phyloP scores from a whole-genome alignment of 805 yeast species.

The Scheffersomyces coipomensis region DNA sequence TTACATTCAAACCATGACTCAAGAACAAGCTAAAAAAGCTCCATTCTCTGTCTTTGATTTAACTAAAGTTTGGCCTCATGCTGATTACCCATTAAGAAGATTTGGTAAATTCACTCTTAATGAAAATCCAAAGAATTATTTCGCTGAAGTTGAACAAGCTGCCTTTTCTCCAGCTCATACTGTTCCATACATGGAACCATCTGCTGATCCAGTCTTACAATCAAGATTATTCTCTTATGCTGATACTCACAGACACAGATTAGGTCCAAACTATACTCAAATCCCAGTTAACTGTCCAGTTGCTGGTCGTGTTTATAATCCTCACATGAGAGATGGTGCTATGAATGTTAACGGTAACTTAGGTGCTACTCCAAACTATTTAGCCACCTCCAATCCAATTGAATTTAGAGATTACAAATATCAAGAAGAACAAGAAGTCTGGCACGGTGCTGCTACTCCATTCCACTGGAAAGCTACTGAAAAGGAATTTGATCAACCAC shows the following conservation, averaged over 20 bases:
- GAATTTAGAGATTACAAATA: conserved; percentile 44
- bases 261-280: conserved; percentile 74
- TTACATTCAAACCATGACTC: conserved; percentile 84
- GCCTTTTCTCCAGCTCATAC: conserved; percentile 75
- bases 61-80: conserved; percentile 92
- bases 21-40: conserved; percentile 69
- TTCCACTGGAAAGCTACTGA: conserved; percentile 81
- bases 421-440: conserved; percentile 72
- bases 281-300: conserved; percentile 89
- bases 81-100: conserved; percentile 79
- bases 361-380: conserved; percentile 76
- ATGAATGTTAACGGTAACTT: conserved; percentile 62
- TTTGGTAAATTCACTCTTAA: conserved; percentile 78
- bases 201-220: conserved; percentile 77
- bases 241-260: conserved; percentile 76
- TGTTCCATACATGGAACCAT: conserved; percentile 73
- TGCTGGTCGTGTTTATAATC: conserved; percentile 46
- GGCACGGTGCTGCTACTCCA: conserved; percentile 80
- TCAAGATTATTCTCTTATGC: conserved; percentile 73
- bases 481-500: conserved; percentile 78
- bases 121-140: conserved; percentile 82
- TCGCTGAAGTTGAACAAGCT: conserved; percentile 63
- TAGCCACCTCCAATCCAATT: conserved; percentile 54
- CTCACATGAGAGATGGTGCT: conserved; percentile 81
- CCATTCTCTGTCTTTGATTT: conserved; percentile 85